Conservation (phyloP, 176 grass and related monocot genomes). For the Hordeum marinum region DNA sequence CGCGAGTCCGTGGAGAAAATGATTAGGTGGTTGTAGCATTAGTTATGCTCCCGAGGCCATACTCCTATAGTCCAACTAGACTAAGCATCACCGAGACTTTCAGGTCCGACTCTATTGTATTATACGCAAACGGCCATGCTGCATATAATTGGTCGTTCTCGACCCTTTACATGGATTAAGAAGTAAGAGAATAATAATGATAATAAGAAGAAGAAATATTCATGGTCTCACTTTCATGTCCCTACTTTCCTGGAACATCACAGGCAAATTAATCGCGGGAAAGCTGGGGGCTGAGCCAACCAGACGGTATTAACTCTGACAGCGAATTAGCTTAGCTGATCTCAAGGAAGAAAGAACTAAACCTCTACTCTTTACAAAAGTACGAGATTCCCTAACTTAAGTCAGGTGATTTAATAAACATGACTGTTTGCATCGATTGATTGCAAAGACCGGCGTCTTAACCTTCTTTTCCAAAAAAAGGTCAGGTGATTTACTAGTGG, state of each 20-base stretch:
- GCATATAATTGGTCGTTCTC: background rate
- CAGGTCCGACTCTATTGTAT: slow-evolving; percentile 25
- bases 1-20: background rate
- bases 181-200: background rate
- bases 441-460: too few relatives aligned
- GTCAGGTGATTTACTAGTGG: too few relatives aligned
- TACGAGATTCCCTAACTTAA: too few relatives aligned
- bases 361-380: too few relatives aligned
- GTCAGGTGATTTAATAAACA: too few relatives aligned
- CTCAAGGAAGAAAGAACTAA: background rate
- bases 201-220: background rate
- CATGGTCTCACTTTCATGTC: slow-evolving; percentile 3
- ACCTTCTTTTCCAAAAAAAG: too few relatives aligned
- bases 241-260: background rate
- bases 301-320: background rate
- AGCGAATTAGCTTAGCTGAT: background rate
- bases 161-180: background rate
- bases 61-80: background rate
- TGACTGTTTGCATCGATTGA: too few relatives aligned
- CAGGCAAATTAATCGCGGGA: background rate
- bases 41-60: background rate
- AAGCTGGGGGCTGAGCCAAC: background rate
- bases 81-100: background rate
- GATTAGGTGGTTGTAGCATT: slow-evolving; percentile 14
- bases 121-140: slow-evolving; percentile 12